Base-by-base conservation (phyloP, 306 rosid genomes). In the Amphicarpaea edgeworthii region DNA sequence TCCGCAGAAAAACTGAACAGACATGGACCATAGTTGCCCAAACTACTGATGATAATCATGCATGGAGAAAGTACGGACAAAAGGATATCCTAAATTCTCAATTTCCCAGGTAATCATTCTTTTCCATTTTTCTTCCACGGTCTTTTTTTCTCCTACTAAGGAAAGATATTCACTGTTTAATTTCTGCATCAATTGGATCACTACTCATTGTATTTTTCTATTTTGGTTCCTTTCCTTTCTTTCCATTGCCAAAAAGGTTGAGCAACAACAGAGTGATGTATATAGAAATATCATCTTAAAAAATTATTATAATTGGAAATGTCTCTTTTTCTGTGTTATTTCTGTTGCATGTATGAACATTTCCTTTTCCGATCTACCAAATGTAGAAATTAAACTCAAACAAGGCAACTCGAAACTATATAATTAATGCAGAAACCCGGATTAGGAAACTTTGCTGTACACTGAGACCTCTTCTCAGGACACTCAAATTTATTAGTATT, bases 61-160 rank as follows among this genome's bases (percentile, higher is more conserved):
- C 85, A 1, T 93, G 98, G 98, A 91, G 98, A 23, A 93, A 93
- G 84, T 93, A 93, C 60, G 98, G 98, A 50, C 98, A 90, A 76
- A 93, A 93, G 85, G 84, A 81, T 8, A 93, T 93, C 83, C 90
- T 84, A 3, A 86, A 90, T 78, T 80, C 91, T 60, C 68, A 83
- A 75, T 85, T 86, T 72, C 97, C 98, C 59, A 93, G 97, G 98
- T 91, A 68, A 53, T 81, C 17, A 68, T 73, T 64, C 9, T 42
- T 78, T 58, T 58, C 40, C 64, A 24, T 57, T 57, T 21, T 68
- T 69, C 53, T 16, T 14, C 17, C 77, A 4, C 70, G 2, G 2
- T 37, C 1, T 47, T 5, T n/a, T 54, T 7, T 55, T 47, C 8
- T 2, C 8, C 26, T 23, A 57, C 46, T 59, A 11, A 16, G 42